Evolutionary conservation across 768 basidiomycete genomes (phyloP).

Genomic region (Hirschioporus abietinus): DNA sequence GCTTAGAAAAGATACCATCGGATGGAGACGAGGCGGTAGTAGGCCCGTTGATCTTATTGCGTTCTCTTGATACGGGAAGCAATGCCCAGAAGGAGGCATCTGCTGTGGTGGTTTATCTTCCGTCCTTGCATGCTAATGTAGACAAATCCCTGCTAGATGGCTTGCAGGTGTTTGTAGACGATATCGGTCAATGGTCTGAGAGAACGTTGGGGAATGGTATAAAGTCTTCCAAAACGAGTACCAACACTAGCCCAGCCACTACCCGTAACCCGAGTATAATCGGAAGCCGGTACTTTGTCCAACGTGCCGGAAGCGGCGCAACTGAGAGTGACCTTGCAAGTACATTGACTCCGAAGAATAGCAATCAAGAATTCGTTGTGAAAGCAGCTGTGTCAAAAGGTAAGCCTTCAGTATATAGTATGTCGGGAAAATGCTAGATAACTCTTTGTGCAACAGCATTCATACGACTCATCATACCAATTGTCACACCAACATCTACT

Average conservation of each 20-base stretch:
- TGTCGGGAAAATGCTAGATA: conserved; percentile 6
- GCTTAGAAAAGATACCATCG: conserved; percentile 14
- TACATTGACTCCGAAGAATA: conserved; percentile 15
- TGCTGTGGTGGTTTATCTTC: conserved; percentile 37
- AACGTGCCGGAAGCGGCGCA: conserved; percentile 32
- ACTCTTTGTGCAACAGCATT: conserved; percentile 21
- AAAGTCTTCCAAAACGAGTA: conserved; percentile 13
- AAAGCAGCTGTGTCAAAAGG: conserved; percentile 42
- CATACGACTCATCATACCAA: conserved; percentile 46
- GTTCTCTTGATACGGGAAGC: conserved; percentile 15
- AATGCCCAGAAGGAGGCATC: conserved; percentile 15
- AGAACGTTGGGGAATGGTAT: conserved; percentile 24
- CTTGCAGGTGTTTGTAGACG: conserved; percentile 86
- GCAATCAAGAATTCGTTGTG: conserved; percentile 39
- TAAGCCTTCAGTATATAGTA: conserved; percentile 24
- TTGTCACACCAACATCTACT: neutral
- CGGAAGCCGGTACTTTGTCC: conserved; percentile 72
- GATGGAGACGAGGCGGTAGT: conserved; percentile 16
- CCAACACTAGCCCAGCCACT: conserved; percentile 41
- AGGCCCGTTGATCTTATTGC: conserved; percentile 23
- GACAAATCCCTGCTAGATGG: conserved; percentile 67
- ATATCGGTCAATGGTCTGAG: conserved; percentile 68
- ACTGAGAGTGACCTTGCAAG: conserved; percentile 20
- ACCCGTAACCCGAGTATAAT: conserved; percentile 63
- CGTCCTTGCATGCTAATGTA: conserved; percentile 56